phyloP scores from a whole-genome alignment of 2,329 filamentous ascomycete genomes.

The Beauveria sp. region DNA sequence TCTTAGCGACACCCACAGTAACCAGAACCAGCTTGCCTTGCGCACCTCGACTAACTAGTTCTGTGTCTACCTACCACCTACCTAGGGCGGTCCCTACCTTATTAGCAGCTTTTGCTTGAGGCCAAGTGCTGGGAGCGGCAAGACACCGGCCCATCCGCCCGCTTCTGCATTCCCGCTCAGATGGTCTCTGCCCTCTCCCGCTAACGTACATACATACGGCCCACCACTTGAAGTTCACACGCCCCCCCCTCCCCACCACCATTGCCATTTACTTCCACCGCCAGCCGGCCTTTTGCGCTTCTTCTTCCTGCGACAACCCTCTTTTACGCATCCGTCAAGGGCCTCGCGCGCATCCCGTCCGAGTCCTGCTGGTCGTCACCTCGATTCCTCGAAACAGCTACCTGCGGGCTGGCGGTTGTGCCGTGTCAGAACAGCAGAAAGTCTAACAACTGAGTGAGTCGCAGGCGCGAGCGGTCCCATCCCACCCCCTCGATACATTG shows the following conservation, averaged over 20 bases:
- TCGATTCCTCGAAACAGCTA: no score
- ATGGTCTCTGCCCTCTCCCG: constrained; percentile 23
- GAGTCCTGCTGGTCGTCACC: no score
- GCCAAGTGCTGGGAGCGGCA: constrained; percentile 29
- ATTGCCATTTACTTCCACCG: constrained; percentile 14
- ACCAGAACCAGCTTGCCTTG: not conserved
- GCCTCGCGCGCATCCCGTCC: no score
- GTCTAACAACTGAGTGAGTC: constrained; percentile 6
- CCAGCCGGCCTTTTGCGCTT: no score
- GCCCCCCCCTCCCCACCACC: constrained; percentile 9
- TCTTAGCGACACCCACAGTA: constrained; percentile 3
- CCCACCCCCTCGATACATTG: not conserved
- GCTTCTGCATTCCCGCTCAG: constrained; percentile 28
- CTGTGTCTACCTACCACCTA: not conserved
- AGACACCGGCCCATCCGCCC: constrained; percentile 31
- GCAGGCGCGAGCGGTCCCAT: constrained; percentile 3
- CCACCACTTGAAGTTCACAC: constrained; percentile 3
- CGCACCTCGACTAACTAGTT: constrained; percentile 3
- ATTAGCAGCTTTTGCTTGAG: constrained; percentile 10
- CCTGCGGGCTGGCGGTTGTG: no score
- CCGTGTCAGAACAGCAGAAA: not conserved
- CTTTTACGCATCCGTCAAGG: no score
- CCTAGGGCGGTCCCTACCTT: constrained; percentile 10
- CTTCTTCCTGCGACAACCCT: no score
- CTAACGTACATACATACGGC: constrained; percentile 13